A percentile compares a stretch with the other conserved stretches of the same genome.
Conservation (phyloP, 108 stramenopile genomes). For the Cyclotella kingstonii region DNA sequence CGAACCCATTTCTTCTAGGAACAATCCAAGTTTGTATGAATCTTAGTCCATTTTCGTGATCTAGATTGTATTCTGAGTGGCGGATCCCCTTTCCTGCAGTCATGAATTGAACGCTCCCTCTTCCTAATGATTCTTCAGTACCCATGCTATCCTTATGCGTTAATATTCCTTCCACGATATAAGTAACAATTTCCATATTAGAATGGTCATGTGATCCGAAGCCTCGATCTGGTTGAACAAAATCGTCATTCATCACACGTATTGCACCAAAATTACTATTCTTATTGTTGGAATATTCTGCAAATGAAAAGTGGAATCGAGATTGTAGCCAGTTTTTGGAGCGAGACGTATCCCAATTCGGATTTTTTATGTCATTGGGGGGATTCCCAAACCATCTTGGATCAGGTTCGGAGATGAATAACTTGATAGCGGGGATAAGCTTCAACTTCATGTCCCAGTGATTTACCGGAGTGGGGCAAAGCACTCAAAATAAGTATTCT, state of each 20-base stretch:
- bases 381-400: conserved; percentile 74
- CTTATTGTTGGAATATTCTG: conserved; percentile 62
- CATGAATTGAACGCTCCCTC: conserved; percentile 82
- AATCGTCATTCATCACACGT: conserved; percentile 83
- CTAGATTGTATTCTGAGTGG: conserved; percentile 70
- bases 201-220: conserved; percentile 78
- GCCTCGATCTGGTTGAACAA: conserved; percentile 75
- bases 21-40: conserved; percentile 89
- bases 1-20: conserved; percentile 46
- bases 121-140: conserved; percentile 63
- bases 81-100: conserved; percentile 73
- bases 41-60: conserved; percentile 54
- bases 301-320: conserved; percentile 85
- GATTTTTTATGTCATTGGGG: conserved; percentile 43
- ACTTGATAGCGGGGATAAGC: conserved; percentile 35
- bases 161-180: conserved; percentile 69
- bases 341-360: conserved; percentile 45
- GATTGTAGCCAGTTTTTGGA: conserved; percentile 81
- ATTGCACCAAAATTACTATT: conserved; percentile 73
- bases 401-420: conserved; percentile 66
- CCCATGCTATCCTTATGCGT: conserved; percentile 81
- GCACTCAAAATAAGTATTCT: too few relatives aligned
- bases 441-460: conserved; percentile 4
- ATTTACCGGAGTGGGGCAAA: too few relatives aligned
- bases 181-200: conserved; percentile 82